These are phyloP conservation scores for Chrysanthemum lavandulifolium DNA, from an alignment of 129 eudicot species.

Conservation along the genomic window DNA sequence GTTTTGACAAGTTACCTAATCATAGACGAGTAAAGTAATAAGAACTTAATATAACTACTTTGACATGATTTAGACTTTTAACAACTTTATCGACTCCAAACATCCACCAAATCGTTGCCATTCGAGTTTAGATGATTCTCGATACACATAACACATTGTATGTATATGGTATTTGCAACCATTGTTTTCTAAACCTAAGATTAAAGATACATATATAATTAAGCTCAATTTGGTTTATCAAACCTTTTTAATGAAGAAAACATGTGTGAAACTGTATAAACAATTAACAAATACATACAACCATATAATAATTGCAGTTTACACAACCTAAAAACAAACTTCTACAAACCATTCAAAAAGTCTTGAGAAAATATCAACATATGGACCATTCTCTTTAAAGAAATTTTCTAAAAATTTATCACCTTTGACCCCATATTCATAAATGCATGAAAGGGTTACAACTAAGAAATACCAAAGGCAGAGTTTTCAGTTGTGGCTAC, in stretches of 20 bases:
- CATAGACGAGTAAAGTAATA: not conserved
- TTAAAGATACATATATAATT: too few relatives aligned
- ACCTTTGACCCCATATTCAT: conserved; percentile 43
- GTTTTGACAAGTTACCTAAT: conserved; percentile 31
- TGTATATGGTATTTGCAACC: not conserved
- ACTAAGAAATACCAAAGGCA: conserved; percentile 17
- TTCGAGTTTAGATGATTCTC: not conserved
- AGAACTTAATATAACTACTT: not conserved
- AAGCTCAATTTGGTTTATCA: not conserved
- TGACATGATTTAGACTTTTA: not conserved
- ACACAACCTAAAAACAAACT: conserved; percentile 15
- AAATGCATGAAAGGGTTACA: conserved; percentile 42
- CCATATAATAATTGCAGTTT: conserved; percentile 18
- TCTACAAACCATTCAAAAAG: conserved; percentile 23
- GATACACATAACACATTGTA: too few relatives aligned
- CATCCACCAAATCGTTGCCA: not conserved
- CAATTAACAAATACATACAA: conserved; percentile 26
- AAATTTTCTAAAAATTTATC: conserved; percentile 18
- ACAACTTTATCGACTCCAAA: not conserved
- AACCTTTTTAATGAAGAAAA: conserved; percentile 12
- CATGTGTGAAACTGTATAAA: conserved; percentile 1
- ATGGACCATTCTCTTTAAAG: conserved; percentile 32
- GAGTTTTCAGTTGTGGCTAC: conserved; percentile 34
- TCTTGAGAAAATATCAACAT: conserved; percentile 16
- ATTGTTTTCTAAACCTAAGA: too few relatives aligned